Evolutionary conservation across 139 green algal genomes (phyloP).

Genomic region (Raphidocelis subcapitata): DNA sequence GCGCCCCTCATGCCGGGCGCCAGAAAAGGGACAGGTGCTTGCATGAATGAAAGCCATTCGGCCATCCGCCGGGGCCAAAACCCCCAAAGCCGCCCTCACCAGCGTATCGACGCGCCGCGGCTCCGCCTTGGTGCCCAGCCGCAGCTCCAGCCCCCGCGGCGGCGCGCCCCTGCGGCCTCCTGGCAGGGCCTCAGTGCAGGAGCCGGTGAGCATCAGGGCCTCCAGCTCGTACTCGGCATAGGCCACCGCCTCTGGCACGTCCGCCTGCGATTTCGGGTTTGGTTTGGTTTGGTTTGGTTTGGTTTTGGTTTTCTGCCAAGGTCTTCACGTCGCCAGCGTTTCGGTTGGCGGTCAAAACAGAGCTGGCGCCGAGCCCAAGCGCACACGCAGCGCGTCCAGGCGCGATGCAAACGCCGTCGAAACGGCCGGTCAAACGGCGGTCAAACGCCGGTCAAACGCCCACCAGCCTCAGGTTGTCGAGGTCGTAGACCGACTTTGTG

Average conservation of each 20-base stretch:
- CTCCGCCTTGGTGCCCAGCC: slow-evolving; percentile 59
- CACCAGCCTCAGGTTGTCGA: slow-evolving; percentile 92
- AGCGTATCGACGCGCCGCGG: background rate
- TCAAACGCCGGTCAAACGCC: too few relatives aligned
- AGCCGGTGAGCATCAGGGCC: slow-evolving; percentile 90
- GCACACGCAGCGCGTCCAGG: background rate
- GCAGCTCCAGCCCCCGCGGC: slow-evolving; percentile 89
- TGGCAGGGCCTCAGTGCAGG: slow-evolving; percentile 62
- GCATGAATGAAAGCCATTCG: too few relatives aligned
- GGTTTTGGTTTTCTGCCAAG: too few relatives aligned
- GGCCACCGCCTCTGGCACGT: slow-evolving; percentile 29
- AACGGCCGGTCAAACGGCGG: too few relatives aligned
- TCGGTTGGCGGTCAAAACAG: background rate
- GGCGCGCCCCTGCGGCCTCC: slow-evolving; percentile 38
- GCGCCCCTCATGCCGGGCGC: too few relatives aligned
- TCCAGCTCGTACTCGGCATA: slow-evolving; percentile 89
- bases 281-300: too few relatives aligned
- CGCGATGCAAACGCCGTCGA: too few relatives aligned
- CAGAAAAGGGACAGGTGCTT: too few relatives aligned
- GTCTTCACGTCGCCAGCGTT: too few relatives aligned
- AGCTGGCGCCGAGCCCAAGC: background rate
- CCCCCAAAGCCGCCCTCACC: too few relatives aligned
- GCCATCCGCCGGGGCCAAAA: too few relatives aligned
- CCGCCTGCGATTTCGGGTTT: background rate
- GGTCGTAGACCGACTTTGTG: slow-evolving; percentile 63